Evolutionary conservation across 495 filamentous ascomycete genomes (phyloP).

Genomic region (Cercophora sp.): DNA sequence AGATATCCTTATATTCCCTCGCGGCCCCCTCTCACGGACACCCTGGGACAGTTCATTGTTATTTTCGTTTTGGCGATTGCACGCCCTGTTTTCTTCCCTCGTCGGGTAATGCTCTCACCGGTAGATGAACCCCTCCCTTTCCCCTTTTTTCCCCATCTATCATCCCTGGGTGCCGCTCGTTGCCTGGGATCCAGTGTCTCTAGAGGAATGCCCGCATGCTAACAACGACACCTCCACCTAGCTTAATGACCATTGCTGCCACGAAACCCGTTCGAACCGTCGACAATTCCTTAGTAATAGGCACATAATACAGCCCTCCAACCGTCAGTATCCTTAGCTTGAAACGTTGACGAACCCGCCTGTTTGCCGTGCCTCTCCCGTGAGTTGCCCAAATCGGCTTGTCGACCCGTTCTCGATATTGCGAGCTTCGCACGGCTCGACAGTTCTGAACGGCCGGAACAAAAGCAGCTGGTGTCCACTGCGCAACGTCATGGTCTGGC

Average conservation of each 20-base stretch:
- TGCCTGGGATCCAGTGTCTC: not conserved
- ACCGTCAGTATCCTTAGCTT: conserved; percentile 5
- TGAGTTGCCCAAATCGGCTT: conserved; percentile 8
- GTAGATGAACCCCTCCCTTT: conserved; percentile 5
- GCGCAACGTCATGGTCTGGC: conserved; percentile 17
- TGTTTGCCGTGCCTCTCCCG: not conserved
- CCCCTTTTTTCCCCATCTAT: conserved; percentile 9
- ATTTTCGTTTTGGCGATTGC: conserved; percentile 6
- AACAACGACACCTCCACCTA: conserved; percentile 2
- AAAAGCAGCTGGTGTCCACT: conserved; percentile 8
- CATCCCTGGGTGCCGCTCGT: not conserved
- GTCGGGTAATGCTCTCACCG: conserved; percentile 9
- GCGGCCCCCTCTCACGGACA: not conserved
- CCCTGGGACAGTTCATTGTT: conserved; percentile 5
- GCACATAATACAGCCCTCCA: not conserved
- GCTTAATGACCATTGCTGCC: conserved; percentile 7
- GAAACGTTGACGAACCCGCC: conserved; percentile 11
- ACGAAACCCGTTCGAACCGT: not conserved
- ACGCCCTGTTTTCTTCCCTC: conserved; percentile 9
- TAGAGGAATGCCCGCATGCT: conserved; percentile 2
- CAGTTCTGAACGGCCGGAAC: conserved; percentile 11
- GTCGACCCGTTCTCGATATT: conserved; percentile 11
- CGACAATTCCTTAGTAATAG: conserved; percentile 6
- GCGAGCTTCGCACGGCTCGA: conserved; percentile 9
- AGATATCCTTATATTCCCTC: conserved; percentile 13